phyloP scores from a whole-genome alignment of 2,329 filamentous ascomycete genomes.

The Colletotrichum tropicicola region DNA sequence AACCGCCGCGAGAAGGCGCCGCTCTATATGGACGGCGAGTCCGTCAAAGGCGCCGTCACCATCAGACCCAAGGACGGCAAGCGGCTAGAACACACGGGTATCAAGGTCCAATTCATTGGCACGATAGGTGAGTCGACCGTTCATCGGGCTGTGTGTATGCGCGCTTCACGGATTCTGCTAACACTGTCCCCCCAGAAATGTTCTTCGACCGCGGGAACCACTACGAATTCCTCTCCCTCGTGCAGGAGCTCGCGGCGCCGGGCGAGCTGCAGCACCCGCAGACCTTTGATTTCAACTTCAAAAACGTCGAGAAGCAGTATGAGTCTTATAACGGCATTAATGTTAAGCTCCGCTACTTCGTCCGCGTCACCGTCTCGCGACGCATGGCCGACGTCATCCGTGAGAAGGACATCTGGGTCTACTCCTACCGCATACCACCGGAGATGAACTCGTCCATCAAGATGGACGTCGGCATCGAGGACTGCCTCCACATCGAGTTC shows the following conservation, averaged over 20 bases:
- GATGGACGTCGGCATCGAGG: conserved; percentile 99
- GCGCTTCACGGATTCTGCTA: background rate
- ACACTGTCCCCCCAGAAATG: conserved; percentile 76
- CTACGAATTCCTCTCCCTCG: conserved; percentile 97
- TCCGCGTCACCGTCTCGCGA: conserved; percentile 94
- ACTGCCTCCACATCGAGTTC: conserved; percentile 98
- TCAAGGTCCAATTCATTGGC: conserved; percentile 99
- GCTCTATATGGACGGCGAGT: conserved; percentile 97
- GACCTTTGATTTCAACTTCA: conserved; percentile 99
- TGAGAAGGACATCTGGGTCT: conserved; percentile 99
- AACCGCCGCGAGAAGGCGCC: conserved; percentile 96
- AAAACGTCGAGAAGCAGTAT: conserved; percentile 99
- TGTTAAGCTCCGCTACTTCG: conserved; percentile 97
- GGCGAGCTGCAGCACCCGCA: conserved; percentile 98
- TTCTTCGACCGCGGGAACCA: conserved; percentile 99
- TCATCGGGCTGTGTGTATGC: background rate
- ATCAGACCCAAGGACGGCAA: conserved; percentile 98
- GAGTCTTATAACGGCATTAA: conserved; percentile 99
- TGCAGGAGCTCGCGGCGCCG: conserved; percentile 95
- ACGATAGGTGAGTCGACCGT: conserved; percentile 93
- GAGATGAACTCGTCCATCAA: conserved; percentile 99
- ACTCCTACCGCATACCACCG: conserved; percentile 96
- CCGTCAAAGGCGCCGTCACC: conserved; percentile 95
- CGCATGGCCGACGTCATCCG: conserved; percentile 98
- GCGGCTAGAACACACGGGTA: conserved; percentile 95